Evolutionary conservation across 2,329 filamentous ascomycete genomes (phyloP).

Genomic region (Nannizziopsis arthrosporioides): DNA sequence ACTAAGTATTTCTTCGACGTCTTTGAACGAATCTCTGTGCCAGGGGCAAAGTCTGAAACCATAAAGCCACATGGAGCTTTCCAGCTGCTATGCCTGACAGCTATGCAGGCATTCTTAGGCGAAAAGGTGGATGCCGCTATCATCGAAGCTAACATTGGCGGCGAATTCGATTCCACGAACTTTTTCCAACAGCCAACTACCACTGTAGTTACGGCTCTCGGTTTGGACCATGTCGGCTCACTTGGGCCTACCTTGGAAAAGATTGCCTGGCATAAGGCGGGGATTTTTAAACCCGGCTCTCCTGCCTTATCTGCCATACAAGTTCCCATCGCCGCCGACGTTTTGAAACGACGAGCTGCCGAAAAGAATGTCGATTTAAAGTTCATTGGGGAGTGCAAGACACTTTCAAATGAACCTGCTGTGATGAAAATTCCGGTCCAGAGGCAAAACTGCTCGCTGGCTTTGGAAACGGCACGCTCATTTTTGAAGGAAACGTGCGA

Average conservation of each 20-base stretch:
- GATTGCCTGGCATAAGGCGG: conserved; percentile 64
- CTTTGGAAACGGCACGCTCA: conserved; percentile 10
- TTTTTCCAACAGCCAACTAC: conserved; percentile 46
- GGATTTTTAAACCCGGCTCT: conserved; percentile 52
- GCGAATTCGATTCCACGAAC: conserved; percentile 58
- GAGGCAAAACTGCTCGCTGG: conserved; percentile 16
- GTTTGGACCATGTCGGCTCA: conserved; percentile 54
- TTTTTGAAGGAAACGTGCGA: conserved; percentile 6
- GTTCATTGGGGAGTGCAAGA: conserved; percentile 37
- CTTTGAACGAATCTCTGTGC: no score
- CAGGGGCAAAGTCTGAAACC: no score
- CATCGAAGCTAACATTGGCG: conserved; percentile 56
- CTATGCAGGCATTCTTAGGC: conserved; percentile 52
- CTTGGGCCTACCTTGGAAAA: conserved; percentile 51
- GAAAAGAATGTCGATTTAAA: conserved; percentile 41
- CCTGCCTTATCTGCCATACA: conserved; percentile 49
- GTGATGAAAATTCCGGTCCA: conserved; percentile 7
- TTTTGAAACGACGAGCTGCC: conserved; percentile 40
- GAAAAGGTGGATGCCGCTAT: conserved; percentile 52
- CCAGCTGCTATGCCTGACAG: conserved; percentile 42
- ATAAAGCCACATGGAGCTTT: background rate
- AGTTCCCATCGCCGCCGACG: conserved; percentile 35
- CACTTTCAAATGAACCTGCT: background rate
- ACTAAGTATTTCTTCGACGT: conserved; percentile 19
- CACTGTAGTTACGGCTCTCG: conserved; percentile 51